phyloP scores from a whole-genome alignment of 208 protist genomes.

The Vickermania ingenoplastis region DNA sequence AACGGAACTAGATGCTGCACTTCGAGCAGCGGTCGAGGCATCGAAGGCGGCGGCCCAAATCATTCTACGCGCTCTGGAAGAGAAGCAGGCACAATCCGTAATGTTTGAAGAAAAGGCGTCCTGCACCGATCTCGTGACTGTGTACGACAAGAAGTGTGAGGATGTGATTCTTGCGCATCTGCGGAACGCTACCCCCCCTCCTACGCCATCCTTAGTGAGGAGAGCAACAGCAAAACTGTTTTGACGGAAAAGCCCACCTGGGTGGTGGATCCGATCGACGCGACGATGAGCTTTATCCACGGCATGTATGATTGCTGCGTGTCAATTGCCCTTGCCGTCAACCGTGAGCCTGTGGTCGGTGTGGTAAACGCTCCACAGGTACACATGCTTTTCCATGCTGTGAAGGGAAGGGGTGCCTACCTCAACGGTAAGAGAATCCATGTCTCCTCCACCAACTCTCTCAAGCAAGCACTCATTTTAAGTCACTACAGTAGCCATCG shows the following conservation, averaged over 20 bases:
- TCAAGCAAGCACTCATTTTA: constrained; percentile 57
- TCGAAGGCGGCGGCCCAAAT: constrained; percentile 43
- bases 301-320: constrained; percentile 80
- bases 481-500: constrained; percentile 53
- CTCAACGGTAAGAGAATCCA: constrained; percentile 82
- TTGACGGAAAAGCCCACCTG: constrained; percentile 59
- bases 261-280: constrained; percentile 80
- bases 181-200: constrained; percentile 31
- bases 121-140: constrained; percentile 53
- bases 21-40: constrained; percentile 49
- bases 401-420: constrained; percentile 68
- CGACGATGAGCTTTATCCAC: constrained; percentile 71
- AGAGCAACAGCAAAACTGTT: constrained; percentile 19
- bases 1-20: constrained; percentile 40
- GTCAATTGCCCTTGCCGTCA: constrained; percentile 68
- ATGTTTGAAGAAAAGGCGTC: constrained; percentile 32
- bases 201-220: constrained; percentile 63
- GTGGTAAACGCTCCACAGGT: constrained; percentile 69
- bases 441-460: constrained; percentile 29
- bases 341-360: constrained; percentile 63
- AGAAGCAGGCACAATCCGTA: constrained; percentile 15
- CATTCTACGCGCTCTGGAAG: constrained; percentile 55
- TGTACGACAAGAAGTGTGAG: constrained; percentile 70
- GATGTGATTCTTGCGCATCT: constrained; percentile 64
- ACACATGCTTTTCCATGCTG: constrained; percentile 71